Conservation (phyloP, 805 yeast genomes). For the Cyberlindnera maritima region DNA sequence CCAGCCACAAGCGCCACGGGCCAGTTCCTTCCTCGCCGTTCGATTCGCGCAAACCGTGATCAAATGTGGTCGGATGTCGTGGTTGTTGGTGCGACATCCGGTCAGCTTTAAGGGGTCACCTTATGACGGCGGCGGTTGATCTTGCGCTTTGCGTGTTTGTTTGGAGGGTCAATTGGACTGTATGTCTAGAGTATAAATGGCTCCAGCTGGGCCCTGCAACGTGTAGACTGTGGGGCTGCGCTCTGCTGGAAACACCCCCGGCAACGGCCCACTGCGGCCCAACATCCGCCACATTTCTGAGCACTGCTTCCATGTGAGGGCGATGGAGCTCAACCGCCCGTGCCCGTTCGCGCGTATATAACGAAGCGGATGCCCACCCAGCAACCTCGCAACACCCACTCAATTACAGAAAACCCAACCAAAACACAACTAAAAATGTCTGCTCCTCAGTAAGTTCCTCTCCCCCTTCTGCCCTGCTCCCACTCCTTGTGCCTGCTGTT, state of each 20-base stretch:
- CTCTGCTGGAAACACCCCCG: too few species aligned
- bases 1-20: too few species aligned
- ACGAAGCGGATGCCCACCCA: neutral
- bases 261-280: neutral
- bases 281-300: neutral
- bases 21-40: too few species aligned
- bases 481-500: too few species aligned
- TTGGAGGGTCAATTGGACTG: too few species aligned
- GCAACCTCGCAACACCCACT: neutral
- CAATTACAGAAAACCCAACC: neutral
- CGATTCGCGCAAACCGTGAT: neutral
- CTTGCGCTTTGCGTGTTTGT: too few species aligned
- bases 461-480: neutral
- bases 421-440: constrained; percentile 9
- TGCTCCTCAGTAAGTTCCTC: constrained; percentile 10
- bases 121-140: neutral
- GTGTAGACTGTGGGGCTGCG: too few species aligned
- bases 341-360: constrained; percentile 4
- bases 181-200: too few species aligned
- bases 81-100: too few species aligned
- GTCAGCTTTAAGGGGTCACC: neutral
- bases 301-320: neutral
- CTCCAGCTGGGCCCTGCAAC: too few species aligned
- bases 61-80: too few species aligned
- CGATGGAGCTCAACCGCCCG: constrained; percentile 14